Base-by-base conservation (phyloP, 2,329 filamentous ascomycete species). In the Pseudogymnoascus sp. region DNA sequence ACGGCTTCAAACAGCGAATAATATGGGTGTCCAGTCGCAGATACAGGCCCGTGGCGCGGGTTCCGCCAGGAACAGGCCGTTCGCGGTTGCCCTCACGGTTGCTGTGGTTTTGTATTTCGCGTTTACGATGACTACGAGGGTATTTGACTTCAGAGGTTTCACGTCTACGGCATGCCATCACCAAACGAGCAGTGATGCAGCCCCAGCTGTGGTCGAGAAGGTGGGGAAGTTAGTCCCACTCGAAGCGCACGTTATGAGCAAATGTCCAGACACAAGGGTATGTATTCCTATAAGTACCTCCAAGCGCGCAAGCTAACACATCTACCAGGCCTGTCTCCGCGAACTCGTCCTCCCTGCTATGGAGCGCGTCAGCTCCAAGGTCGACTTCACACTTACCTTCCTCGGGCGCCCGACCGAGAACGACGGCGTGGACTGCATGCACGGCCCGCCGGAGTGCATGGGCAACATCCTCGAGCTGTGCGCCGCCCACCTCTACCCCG, bases 391-490 rank as follows among this genome's bases (percentile, higher is more conserved):
- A 31, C 81, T 97, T 64, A 95, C 91, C 7, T 97, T 90, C 72
- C 96, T 99, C 71, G 95, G 93, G 72, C 89, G 76, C 70, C 87
- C 77, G 77, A 87, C 89, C 60, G 81, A 87, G 66, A 88, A 95
- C 70, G 90, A 93, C 69, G 93, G 91, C 62, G 88, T 97, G 65
- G 80, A 85, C 36, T 99, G 95, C 79, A 93, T 82, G 77, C 95
- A 99, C 74, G 95, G 95, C 6, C 89, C 92, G 4, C 82, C 82
- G 43, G 95, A 99, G 77, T 99, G 90, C 75, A 85, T 97, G 71
- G 95, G 95, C 66, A 92, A 99, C 77, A 96, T 96, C 73, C 81
- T 99, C 75, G 89, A 96, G 74, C 88, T 99, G 60, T 99, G 95
- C 77, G 93, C 93, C 36, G 87, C 88, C 64, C 81, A 88, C 66